Percentiles rank a stretch among this genome's conserved stretches.
Evolutionary conservation across 1,139 yeast genomes (phyloP).

Genomic region (Geotrichum citri-aurantii): DNA sequence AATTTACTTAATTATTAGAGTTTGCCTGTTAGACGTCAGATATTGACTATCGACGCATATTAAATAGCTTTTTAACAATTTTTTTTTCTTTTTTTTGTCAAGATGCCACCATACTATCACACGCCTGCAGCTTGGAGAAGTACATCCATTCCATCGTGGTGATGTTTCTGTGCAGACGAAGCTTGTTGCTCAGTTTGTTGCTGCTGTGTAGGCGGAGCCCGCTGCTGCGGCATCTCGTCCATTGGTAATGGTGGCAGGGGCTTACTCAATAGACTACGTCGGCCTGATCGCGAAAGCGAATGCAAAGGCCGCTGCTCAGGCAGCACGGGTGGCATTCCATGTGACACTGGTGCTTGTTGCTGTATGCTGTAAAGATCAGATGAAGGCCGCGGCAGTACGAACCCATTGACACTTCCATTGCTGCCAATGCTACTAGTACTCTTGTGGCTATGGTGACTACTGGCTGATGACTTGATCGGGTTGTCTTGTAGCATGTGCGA

Average conservation of each 20-base stretch:
- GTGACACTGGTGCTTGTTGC: neutral
- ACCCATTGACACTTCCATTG: neutral
- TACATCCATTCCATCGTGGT: constrained; percentile 31
- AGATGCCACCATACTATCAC: constrained; percentile 11
- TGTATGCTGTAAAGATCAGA: neutral
- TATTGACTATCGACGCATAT: neutral
- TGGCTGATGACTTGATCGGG: constrained; percentile 3
- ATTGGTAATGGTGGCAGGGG: constrained; percentile 35
- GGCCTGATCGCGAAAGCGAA: neutral
- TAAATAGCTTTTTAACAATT: too few species aligned
- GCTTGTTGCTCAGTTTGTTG: neutral
- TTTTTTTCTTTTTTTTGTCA: too few species aligned
- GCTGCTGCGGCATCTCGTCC: constrained; percentile 13
- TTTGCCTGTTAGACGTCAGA: neutral
- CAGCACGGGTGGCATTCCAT: constrained; percentile 22
- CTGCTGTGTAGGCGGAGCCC: neutral
- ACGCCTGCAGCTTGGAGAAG: constrained; percentile 34
- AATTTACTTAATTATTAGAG: neutral
- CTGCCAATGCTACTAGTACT: constrained; percentile 20
- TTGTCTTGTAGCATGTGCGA: constrained; percentile 10
- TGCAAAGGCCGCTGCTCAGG: neutral
- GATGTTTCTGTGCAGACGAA: neutral
- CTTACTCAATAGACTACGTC: constrained; percentile 21
- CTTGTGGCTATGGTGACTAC: constrained; percentile 24
- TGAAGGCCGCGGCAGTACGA: neutral